Evolutionary conservation across 73 alveolate genomes (phyloP).

Genomic region (Effrenium voratum): DNA sequence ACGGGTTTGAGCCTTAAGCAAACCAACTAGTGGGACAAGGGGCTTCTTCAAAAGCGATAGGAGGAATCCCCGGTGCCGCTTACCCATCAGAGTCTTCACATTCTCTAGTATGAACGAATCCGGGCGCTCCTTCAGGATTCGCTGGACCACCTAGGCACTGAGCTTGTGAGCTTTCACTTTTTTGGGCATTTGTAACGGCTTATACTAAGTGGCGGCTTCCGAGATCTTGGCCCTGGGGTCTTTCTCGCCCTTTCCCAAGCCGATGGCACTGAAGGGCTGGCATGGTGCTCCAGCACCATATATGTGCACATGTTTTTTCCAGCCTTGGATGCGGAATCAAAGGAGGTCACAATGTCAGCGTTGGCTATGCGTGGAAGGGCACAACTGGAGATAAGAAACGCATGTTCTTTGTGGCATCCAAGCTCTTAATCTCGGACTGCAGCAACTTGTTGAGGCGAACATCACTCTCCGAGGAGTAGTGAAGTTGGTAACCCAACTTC

Average conservation of each 20-base stretch:
- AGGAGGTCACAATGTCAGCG: neutral
- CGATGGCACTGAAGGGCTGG: neutral
- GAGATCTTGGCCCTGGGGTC: neutral
- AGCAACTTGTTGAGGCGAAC: neutral
- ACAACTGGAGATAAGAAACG: too few relatives aligned
- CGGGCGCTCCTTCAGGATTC: neutral
- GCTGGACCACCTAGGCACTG: neutral
- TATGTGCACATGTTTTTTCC: neutral
- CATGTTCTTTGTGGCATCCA: neutral
- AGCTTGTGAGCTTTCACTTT: neutral
- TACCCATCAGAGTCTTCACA: neutral
- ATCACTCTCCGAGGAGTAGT: too few relatives aligned
- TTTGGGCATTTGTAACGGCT: neutral
- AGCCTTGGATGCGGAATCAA: neutral
- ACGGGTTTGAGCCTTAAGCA: too few relatives aligned
- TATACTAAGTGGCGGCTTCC: neutral
- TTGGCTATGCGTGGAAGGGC: too few relatives aligned
- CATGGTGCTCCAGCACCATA: neutral
- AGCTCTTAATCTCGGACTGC: neutral
- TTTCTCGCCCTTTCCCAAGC: neutral
- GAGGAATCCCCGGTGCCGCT: neutral
- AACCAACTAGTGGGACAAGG: too few relatives aligned
- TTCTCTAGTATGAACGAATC: neutral
- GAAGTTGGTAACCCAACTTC: too few relatives aligned
- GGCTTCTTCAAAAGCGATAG: neutral